Conservation (phyloP, 1,284 basidiomycete genomes). For the Mrakiaceae sp. region DNA sequence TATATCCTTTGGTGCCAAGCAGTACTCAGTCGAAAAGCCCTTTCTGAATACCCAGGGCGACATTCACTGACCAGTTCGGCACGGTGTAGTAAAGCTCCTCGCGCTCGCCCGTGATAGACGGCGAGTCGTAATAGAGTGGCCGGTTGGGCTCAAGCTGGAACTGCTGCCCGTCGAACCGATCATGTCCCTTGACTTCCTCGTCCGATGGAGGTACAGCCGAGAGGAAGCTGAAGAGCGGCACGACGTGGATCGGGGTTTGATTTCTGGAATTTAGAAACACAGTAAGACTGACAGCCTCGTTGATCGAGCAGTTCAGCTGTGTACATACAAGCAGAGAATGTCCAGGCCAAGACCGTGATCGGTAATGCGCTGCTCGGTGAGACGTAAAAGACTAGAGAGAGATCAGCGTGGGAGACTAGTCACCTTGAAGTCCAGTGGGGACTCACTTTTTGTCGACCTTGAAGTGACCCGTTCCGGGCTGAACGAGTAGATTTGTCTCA, state of each 20-base stretch:
- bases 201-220: slow-evolving; percentile 10
- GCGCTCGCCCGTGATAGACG: slow-evolving; percentile 24
- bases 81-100: slow-evolving; percentile 31
- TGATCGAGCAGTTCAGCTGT: neutral
- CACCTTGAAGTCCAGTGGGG: neutral
- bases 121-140: slow-evolving; percentile 63
- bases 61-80: neutral
- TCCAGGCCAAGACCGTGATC: slow-evolving; percentile 89
- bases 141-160: slow-evolving; percentile 40
- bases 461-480: slow-evolving; percentile 85
- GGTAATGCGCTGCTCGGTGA: slow-evolving; percentile 91
- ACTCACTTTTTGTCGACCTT: slow-evolving; percentile 65
- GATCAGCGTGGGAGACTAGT: neutral
- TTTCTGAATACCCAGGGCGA: too few relatives aligned
- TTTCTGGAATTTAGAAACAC: slow-evolving; percentile 31
- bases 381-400: slow-evolving; percentile 49
- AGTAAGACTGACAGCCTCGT: too few relatives aligned
- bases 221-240: slow-evolving; percentile 72
- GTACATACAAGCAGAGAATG: slow-evolving; percentile 34
- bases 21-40: too few relatives aligned
- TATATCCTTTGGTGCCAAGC: slow-evolving; percentile 27
- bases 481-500: neutral
- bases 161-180: slow-evolving; percentile 32
- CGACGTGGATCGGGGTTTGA: slow-evolving; percentile 86
- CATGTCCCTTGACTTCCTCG: slow-evolving; percentile 30